These are phyloP conservation scores for Fagus sylvatica DNA, from an alignment of 306 rosid genomes.

Conservation along the genomic window DNA sequence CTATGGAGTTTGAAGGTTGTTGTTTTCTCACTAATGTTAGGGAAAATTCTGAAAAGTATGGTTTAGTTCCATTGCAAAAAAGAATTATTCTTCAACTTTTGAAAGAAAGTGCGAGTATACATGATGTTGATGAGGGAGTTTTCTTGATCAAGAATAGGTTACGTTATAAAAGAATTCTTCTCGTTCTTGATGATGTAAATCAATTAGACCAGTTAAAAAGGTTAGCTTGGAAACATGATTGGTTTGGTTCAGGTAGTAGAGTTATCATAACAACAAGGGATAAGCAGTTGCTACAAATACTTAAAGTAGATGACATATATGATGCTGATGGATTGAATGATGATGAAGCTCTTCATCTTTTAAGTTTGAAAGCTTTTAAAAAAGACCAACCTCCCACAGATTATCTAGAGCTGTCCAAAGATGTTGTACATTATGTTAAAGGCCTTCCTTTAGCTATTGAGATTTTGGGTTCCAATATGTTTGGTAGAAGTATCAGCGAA, in stretches of 20 bases:
- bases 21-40: too few relatives aligned
- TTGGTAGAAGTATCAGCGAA: background rate
- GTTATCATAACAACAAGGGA: conserved; percentile 35
- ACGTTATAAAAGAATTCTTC: conserved; percentile 28
- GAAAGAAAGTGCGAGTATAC: background rate
- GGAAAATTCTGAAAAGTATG: background rate
- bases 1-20: too few relatives aligned
- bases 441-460: conserved; percentile 27
- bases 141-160: background rate
- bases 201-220: conserved; percentile 29
- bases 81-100: background rate
- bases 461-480: background rate
- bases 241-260: conserved; percentile 50
- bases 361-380: background rate
- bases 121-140: conserved; percentile 5
- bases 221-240: conserved; percentile 23
- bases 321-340: background rate
- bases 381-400: background rate
- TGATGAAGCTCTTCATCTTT: conserved; percentile 8
- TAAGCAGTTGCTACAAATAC: background rate
- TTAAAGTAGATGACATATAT: background rate
- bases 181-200: conserved; percentile 44
- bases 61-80: background rate
- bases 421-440: background rate
- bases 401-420: background rate